Percentiles rank a stretch among this genome's conserved stretches.
These are phyloP conservation scores for Babesia bovis DNA, from an alignment of 169 alveolate species.

Conservation along the genomic window DNA sequence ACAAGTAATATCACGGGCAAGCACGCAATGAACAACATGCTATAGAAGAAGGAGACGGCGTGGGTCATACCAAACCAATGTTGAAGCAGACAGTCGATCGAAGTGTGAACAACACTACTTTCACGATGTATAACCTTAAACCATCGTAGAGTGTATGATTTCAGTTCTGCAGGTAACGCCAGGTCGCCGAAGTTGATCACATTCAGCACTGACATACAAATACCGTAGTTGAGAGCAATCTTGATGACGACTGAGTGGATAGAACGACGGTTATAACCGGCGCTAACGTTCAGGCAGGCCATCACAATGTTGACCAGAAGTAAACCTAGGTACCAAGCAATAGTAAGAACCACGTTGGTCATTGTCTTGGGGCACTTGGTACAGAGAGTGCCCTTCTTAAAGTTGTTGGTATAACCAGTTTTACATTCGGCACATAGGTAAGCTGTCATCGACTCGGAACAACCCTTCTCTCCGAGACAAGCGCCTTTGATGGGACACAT, in stretches of 20 bases:
- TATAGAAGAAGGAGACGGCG: conserved; percentile 78
- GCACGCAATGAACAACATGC: conserved; percentile 74
- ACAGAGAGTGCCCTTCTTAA: conserved; percentile 70
- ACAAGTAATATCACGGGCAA: conserved; percentile 73
- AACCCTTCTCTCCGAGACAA: conserved; percentile 74
- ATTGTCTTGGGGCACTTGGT: conserved; percentile 71
- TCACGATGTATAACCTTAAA: conserved; percentile 27
- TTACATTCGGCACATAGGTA: conserved; percentile 82
- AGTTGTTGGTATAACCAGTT: conserved; percentile 79
- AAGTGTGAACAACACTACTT: conserved; percentile 17
- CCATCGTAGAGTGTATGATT: conserved; percentile 27
- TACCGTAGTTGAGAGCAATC: conserved; percentile 79
- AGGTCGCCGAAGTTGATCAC: conserved; percentile 72
- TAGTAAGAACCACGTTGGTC: conserved; percentile 53
- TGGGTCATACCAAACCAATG: conserved; percentile 63
- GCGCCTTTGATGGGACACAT: conserved; percentile 81
- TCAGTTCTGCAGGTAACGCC: conserved; percentile 63
- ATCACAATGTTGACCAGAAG: conserved; percentile 78
- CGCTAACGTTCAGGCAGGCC: conserved; percentile 81
- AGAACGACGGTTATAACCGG: conserved; percentile 83
- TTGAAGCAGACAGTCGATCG: conserved; percentile 76
- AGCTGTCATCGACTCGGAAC: conserved; percentile 78
- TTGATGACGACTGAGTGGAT: conserved; percentile 84
- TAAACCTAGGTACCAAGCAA: conserved; percentile 66
- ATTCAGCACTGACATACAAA: conserved; percentile 76